phyloP scores from a whole-genome alignment of 306 rosid species.

The Acacia confusa region DNA sequence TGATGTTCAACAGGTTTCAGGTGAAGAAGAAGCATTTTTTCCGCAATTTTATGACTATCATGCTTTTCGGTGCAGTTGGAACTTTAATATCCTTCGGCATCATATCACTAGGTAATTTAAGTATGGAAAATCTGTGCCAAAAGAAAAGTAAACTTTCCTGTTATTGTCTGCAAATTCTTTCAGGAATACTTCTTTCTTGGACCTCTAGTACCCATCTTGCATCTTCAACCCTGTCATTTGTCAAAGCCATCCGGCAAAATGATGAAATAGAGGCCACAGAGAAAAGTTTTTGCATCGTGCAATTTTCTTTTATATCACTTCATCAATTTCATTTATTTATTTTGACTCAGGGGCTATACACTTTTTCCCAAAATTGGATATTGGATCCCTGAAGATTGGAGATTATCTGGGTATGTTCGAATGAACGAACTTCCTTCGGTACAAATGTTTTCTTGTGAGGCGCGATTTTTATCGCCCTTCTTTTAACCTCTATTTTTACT shows the following conservation, averaged over 20 bases:
- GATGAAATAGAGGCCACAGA: not conserved
- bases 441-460: not conserved
- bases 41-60: slow-evolving; percentile 83
- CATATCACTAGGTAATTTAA: slow-evolving; percentile 77
- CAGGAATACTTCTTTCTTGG: not conserved
- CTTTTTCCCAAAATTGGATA: slow-evolving; percentile 73
- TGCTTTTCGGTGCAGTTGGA: slow-evolving; percentile 91
- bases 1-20: slow-evolving; percentile 66
- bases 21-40: slow-evolving; percentile 98
- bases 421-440: slow-evolving; percentile 10
- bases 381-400: slow-evolving; percentile 83
- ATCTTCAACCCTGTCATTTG: not conserved
- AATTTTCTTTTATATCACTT: slow-evolving; percentile 8
- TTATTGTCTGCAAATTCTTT: not conserved
- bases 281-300: not conserved
- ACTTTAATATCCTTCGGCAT: slow-evolving; percentile 87
- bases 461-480: slow-evolving; percentile 3
- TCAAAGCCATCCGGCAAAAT: not conserved
- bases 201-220: not conserved
- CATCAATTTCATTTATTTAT: slow-evolving; percentile 17
- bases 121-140: not conserved
- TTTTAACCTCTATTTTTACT: not conserved
- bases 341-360: slow-evolving; percentile 74
- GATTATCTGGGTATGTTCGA: slow-evolving; percentile 77
- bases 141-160: not conserved